Base-by-base conservation (phyloP, 2,329 filamentous ascomycete species). In the Dactylellina drechsleri region DNA sequence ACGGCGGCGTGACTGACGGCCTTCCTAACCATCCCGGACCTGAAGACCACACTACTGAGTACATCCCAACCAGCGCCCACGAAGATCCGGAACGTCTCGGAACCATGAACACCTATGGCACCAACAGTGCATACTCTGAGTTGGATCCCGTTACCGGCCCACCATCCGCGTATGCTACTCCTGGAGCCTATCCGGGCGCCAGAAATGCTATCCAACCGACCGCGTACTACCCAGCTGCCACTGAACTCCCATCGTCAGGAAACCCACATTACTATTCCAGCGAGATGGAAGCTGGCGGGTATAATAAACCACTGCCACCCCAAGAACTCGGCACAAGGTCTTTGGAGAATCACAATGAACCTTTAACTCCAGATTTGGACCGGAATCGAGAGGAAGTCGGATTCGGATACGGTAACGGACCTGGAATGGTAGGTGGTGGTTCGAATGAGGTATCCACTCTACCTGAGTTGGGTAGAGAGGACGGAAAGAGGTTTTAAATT, bases 121-220 rank as follows among this genome's bases (percentile, higher is more conserved):
- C 70, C 4, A 75, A 75, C 58, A 75, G 64, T n/a, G 31, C 58
- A 28, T 75, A 75, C 28, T 68, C 71, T n/a, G 71, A 75, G 31
- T 64, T 68, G n/a, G 64, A 75, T 18, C 57, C 65, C 5, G 18
- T 54, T 18, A 56, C 52, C n/a, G 36, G 58, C 43, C 43, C 57
- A 54, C 71, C 52, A 20, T 60, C 70, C 1, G 41, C 31, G 15
- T 68, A 65, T 16, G 23, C 20, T 4, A 49, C n/a, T 12, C 71
- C 71, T 12, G 71, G 71, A 10, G 31, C 45, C 2, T 75, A 75
- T 41, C 71, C 71, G 4, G 47, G 58, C 40, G 47, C 71, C 20
- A 62, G 45, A 18, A 31, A 36, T 18, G 49, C 57, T 7, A 13
- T 75, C 16, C 57, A 49, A 54, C 71, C 71, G 4, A 75, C 71